These are phyloP conservation scores for Polygonum aviculare DNA, from an alignment of 148 eudicot species.

Conservation along the genomic window DNA sequence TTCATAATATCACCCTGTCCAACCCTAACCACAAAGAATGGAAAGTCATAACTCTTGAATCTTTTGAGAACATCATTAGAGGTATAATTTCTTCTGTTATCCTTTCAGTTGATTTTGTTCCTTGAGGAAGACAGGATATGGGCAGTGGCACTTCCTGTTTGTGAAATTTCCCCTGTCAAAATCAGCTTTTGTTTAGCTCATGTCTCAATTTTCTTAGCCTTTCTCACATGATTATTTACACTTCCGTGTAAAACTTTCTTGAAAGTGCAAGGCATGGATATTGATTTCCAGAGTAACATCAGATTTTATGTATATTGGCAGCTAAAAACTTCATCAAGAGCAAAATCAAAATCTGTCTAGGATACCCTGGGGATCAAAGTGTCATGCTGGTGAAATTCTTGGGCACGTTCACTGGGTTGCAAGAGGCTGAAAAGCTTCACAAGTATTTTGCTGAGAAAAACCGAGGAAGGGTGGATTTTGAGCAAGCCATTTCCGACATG, in stretches of 20 bases:
- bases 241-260: too few relatives aligned
- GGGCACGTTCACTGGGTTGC: constrained; percentile 43
- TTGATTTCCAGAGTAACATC: background rate
- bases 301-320: constrained; percentile 8
- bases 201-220: too few relatives aligned
- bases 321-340: constrained; percentile 36
- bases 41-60: constrained; percentile 24
- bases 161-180: background rate
- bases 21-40: constrained; percentile 18
- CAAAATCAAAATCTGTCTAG: constrained; percentile 27
- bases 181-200: background rate
- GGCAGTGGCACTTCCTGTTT: background rate
- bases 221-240: too few relatives aligned
- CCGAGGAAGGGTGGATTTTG: constrained; percentile 35
- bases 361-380: constrained; percentile 35
- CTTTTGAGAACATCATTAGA: constrained; percentile 29
- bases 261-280: background rate
- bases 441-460: constrained; percentile 27
- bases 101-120: constrained; percentile 3
- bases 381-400: constrained; percentile 39
- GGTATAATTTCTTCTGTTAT: constrained; percentile 15
- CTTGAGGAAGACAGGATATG: background rate
- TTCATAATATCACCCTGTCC: constrained; percentile 28
- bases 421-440: constrained; percentile 47
- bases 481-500: constrained; percentile 16